Evolutionary conservation across 192 early-diverging fungal species (phyloP).

Genomic region (Linnemannia hyalina): DNA sequence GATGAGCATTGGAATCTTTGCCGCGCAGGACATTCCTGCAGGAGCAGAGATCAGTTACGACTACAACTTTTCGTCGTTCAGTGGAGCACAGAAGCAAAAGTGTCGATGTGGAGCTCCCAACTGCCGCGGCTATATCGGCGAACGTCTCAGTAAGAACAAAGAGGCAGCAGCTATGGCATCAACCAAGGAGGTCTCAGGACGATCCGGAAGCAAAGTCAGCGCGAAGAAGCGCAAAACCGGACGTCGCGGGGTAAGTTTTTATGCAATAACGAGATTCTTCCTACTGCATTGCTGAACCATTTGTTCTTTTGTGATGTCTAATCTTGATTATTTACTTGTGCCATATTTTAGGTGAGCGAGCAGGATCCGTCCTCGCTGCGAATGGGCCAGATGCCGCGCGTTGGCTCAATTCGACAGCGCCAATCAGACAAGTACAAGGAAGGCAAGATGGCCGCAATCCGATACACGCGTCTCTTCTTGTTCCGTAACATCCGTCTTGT

Average conservation of each 20-base stretch:
- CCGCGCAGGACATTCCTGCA: constrained; percentile 73
- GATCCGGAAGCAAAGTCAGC: constrained; percentile 26
- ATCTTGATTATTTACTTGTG: neutral
- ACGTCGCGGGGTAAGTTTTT: constrained; percentile 15
- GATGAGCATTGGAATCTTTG: constrained; percentile 80
- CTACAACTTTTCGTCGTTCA: constrained; percentile 84
- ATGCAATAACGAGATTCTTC: neutral
- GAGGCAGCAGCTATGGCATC: neutral
- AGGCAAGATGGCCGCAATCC: constrained; percentile 42
- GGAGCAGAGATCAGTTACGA: constrained; percentile 85
- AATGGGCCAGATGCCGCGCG: constrained; percentile 31
- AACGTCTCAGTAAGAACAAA: constrained; percentile 47
- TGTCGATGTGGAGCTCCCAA: constrained; percentile 78
- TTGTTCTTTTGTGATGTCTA: neutral
- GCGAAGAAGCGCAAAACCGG: constrained; percentile 40
- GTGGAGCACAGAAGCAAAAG: constrained; percentile 69
- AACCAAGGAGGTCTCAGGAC: neutral
- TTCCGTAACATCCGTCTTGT: constrained; percentile 50
- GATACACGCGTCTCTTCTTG: constrained; percentile 38
- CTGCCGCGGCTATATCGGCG: constrained; percentile 77
- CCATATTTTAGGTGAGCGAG: constrained; percentile 18
- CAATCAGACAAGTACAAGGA: constrained; percentile 52
- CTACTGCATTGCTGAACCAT: neutral
- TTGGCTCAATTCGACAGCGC: constrained; percentile 41
- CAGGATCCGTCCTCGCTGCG: constrained; percentile 23